Evolutionary conservation across 148 eudicot species (phyloP), one percentile per base, ranked within the genome.

Genomic region (Cornus florida): DNA sequence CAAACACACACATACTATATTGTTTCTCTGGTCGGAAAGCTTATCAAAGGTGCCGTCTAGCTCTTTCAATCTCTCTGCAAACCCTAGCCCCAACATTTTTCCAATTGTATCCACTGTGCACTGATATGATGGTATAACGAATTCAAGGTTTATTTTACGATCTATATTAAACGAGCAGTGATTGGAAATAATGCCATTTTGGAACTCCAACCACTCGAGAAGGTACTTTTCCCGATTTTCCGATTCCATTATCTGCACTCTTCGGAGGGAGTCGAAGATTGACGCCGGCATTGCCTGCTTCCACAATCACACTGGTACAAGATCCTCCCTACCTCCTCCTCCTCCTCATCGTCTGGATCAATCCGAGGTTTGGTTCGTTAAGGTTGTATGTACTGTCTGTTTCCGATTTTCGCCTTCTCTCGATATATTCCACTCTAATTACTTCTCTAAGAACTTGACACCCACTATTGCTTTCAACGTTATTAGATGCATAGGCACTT

Each of bases 351-450:
- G 5, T 50, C 79, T 62, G 69, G 38, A 46, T 76, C 72, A 48
- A 39, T 71, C 80, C 28, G 82, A 46, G 24, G 50, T 74, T 69
- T 95, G 98, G 98, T 90, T 89, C 84, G 80, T 84, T 33, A 93
- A 95, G 78, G 85, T 95, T 33, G 87, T 95, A 2, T 95, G 87
- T 78, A 87, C 93, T 69, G 80, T 95, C 68, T 87, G 87, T 78
- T 56, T 89, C 80, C 85, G 74, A 35, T 77, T 33, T 77, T 60
- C 86, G 10, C 77, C 75, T 32, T 85, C 79, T 48, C 78, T 90
- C 2, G 75, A 85, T 75, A 35, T 84, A 14, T 77, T 86, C 22
- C 23, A 24, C 8, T 84, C 84, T 1, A 87, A 87, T 80, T 95
- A 92, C 87, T 76, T 95, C 67, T 77, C 83, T 7, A 77, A 68